A percentile compares a stretch with the other conserved stretches of the same genome.
Conservation (phyloP, 306 rosid genomes). For the Lathyrus aphaca region DNA sequence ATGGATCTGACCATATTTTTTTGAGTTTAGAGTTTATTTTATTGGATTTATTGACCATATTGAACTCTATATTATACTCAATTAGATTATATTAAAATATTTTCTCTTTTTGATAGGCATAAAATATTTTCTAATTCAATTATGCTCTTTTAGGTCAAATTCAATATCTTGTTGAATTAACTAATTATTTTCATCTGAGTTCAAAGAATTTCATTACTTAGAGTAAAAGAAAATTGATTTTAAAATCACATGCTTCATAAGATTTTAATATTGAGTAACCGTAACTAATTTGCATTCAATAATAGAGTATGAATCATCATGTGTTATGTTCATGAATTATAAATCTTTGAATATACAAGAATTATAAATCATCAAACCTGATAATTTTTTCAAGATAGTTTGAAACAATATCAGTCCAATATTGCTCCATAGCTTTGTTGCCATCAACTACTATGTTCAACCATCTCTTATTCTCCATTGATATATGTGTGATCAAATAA, state of each 20-base stretch:
- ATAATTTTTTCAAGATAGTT: slow-evolving; percentile 29
- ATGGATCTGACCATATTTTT: background rate
- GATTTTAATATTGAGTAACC: too few species aligned
- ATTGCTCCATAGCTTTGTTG: background rate
- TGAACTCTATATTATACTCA: background rate
- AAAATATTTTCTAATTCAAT: background rate
- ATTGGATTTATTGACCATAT: background rate
- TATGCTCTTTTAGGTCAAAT: background rate
- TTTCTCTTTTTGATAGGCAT: background rate
- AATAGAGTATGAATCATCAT: too few species aligned
- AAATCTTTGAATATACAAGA: background rate
- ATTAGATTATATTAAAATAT: too few species aligned
- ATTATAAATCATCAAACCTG: slow-evolving; percentile 24
- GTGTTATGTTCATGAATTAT: too few species aligned
- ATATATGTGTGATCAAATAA: background rate
- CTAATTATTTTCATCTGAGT: background rate
- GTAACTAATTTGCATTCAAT: too few species aligned
- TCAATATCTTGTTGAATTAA: background rate
- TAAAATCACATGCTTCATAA: too few species aligned
- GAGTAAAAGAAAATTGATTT: too few species aligned
- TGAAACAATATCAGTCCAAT: slow-evolving; percentile 24
- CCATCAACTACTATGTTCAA: slow-evolving; percentile 36
- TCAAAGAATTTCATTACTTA: too few species aligned
- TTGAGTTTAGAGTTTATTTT: background rate
- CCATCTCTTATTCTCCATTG: slow-evolving; percentile 16